Percentiles rank a stretch among this genome's conserved stretches.
phyloP scores from a whole-genome alignment of 208 protist species.

The Plasmodiophora brassicae region DNA sequence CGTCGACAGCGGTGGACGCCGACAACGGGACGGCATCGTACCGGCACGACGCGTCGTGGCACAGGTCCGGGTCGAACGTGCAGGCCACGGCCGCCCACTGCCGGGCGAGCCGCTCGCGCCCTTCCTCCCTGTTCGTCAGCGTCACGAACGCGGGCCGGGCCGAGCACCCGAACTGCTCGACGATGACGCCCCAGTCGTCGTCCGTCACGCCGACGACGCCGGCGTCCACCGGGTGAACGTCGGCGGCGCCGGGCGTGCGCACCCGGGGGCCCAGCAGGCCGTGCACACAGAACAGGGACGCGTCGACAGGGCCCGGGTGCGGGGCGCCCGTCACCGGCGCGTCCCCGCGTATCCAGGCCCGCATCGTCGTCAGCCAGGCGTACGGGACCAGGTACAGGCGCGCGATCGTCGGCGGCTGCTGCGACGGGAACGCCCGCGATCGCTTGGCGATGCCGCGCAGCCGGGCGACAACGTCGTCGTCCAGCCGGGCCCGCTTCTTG shows the following conservation, averaged over 20 bases:
- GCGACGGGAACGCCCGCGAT: not conserved
- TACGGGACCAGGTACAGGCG: not conserved
- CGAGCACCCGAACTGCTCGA: not conserved
- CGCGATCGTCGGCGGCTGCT: not conserved
- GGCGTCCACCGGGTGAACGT: not conserved
- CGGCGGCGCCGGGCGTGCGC: not conserved
- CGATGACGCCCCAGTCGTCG: not conserved
- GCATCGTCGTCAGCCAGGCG: not conserved
- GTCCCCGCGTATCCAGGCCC: not conserved
- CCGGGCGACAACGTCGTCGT: not conserved
- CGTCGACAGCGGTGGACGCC: not conserved
- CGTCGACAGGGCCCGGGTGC: not conserved
- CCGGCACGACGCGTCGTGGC: not conserved
- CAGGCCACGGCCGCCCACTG: not conserved
- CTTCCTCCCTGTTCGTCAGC: not conserved
- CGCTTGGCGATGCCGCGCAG: not conserved
- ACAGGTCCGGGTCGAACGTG: not conserved
- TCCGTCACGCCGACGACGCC: not conserved
- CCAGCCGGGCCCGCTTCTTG: not conserved
- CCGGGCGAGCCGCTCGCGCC: not conserved
- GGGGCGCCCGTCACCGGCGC: not conserved
- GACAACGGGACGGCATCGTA: not conserved
- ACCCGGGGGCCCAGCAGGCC: not conserved
- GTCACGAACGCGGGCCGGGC: not conserved
- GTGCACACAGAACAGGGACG: not conserved